These are phyloP conservation scores for Phytophthora crassamura DNA, from an alignment of 352 stramenopile genomes.

Conservation along the genomic window DNA sequence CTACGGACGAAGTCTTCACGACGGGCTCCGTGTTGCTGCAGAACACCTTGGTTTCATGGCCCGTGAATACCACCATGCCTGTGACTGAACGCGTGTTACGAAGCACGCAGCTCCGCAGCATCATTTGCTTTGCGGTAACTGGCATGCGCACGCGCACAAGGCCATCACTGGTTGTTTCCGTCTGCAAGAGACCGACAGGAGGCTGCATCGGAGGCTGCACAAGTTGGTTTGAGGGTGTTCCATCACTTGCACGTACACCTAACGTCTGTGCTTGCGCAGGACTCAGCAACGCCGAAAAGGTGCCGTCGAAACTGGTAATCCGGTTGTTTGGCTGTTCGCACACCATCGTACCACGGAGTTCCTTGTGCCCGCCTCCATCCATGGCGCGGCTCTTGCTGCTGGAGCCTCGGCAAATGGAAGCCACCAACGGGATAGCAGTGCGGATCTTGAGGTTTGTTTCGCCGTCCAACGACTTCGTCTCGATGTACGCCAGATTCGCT, in stretches of 20 bases:
- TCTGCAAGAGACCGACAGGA: slow-evolving; percentile 29
- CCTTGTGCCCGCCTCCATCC: slow-evolving; percentile 42
- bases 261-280: slow-evolving; percentile 43
- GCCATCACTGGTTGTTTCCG: slow-evolving; percentile 42
- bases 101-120: slow-evolving; percentile 89
- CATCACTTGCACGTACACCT: slow-evolving; percentile 32
- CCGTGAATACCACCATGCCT: slow-evolving; percentile 91
- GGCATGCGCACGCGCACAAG: slow-evolving; percentile 52
- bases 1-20: slow-evolving; percentile 83
- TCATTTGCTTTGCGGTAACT: slow-evolving; percentile 89
- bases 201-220: slow-evolving; percentile 9
- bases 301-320: slow-evolving; percentile 87
- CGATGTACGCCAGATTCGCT: slow-evolving; percentile 76
- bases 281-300: slow-evolving; percentile 55
- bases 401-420: slow-evolving; percentile 33
- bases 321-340: slow-evolving; percentile 86
- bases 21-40: slow-evolving; percentile 81
- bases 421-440: slow-evolving; percentile 66
- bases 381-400: slow-evolving; percentile 10
- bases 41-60: slow-evolving; percentile 86
- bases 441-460: slow-evolving; percentile 90
- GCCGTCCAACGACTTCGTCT: slow-evolving; percentile 87
- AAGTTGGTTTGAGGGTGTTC: neutral
- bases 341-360: slow-evolving; percentile 64
- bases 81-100: slow-evolving; percentile 87